Base-by-base conservation (phyloP, 257 asterid genomes). In the Lycium barbarum region DNA sequence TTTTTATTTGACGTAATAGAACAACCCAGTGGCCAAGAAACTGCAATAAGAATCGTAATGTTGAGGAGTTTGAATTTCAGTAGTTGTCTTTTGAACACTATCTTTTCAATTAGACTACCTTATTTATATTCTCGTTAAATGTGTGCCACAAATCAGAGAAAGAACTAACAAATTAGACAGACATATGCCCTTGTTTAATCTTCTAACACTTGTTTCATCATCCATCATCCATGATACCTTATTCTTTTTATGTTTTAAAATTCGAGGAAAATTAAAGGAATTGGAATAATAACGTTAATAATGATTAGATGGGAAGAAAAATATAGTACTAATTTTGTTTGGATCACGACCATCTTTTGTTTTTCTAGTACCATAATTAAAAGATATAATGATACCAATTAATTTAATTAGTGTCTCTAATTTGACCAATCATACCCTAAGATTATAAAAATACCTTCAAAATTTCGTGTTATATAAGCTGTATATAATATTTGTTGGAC, bases 401-500 rank as follows among this genome's bases (percentile, higher is more conserved):
- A 70, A 38, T 70, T 70, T 70, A 70, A 70, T 70, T 67, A 67
- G 76, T 36, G 26, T 38, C 76, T 68, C 76, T 68, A 68, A 68
- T 68, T 68, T 68, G 53, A 68, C 9, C 22, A 22, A 36, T 43
- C 38, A 68, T 7, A 36, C 51, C 7, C 26, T 68, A 36, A 36
- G 11, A 68, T 36, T 68, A 68, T 68, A 17, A 43, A 70, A 20
- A 40, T 71, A 40, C 35, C 9, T 43, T 38, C 15, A 38, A 17
- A 18, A 40, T 33, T 8, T 38, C 79, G 22, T 70, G 79, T 70
- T 4, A 17, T 70, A 10, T 15, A 13, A 33, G n/a, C 18, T 14
- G 33, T 35, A 13, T 63, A 55, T 4, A 33, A 70, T 17, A 17
- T 38, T 71, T 18, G 15, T 40, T 18, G 55, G 79, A 71, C 40